Evolutionary conservation across 768 basidiomycete species (phyloP).

Genomic region (Neoboletus subvelutipes): DNA sequence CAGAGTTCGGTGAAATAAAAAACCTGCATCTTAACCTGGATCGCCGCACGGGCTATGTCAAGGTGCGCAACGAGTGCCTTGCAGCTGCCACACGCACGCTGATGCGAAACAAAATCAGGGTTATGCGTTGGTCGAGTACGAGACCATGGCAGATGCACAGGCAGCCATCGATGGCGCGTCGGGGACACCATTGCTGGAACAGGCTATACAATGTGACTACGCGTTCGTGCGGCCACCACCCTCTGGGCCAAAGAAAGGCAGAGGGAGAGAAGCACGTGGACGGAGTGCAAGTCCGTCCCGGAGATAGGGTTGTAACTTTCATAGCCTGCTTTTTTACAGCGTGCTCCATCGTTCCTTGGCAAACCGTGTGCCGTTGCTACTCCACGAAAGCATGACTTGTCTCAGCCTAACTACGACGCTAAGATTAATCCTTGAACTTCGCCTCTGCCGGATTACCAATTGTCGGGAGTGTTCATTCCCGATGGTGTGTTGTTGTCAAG

Average conservation of each 20-base stretch:
- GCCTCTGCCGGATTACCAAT: constrained; percentile 1
- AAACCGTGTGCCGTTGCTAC: constrained; percentile 4
- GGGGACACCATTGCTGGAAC: constrained; percentile 81
- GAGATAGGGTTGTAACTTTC: constrained; percentile 37
- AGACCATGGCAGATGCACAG: constrained; percentile 92
- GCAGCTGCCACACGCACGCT: background rate
- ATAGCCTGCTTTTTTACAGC: background rate
- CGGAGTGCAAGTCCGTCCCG: constrained; percentile 81
- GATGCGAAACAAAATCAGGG: constrained; percentile 53
- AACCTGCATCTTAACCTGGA: constrained; percentile 97
- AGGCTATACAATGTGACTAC: constrained; percentile 86
- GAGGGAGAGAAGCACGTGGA: constrained; percentile 57
- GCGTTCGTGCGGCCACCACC: constrained; percentile 88
- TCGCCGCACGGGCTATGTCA: constrained; percentile 96
- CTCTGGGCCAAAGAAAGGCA: constrained; percentile 75
- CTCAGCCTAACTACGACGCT: constrained; percentile 5
- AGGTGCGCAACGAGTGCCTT: constrained; percentile 52
- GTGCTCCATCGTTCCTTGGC: background rate
- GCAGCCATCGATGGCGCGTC: constrained; percentile 89
- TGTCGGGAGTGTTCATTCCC: constrained; percentile 9
- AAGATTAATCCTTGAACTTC: background rate
- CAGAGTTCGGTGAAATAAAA: constrained; percentile 96
- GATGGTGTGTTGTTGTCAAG: constrained; percentile 11
- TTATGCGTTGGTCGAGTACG: constrained; percentile 97
- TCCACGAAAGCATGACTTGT: background rate